A percentile compares a stretch with the other conserved stretches of the same genome.
Conservation (phyloP, 2,329 filamentous ascomycete species). For the Xylaria arbuscula region DNA sequence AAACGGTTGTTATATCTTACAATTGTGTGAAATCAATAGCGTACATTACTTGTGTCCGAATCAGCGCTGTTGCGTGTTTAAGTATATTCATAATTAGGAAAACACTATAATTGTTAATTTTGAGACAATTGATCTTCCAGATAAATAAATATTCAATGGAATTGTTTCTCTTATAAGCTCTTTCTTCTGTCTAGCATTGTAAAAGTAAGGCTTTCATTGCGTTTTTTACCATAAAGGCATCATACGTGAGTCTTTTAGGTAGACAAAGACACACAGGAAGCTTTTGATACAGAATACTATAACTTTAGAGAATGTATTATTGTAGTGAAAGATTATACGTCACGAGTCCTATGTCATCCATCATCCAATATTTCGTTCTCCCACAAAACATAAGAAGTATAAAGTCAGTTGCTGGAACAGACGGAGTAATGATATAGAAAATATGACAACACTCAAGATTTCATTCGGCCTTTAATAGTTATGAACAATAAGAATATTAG, state of each 20-base stretch:
- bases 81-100: neutral
- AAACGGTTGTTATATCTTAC: neutral
- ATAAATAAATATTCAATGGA: constrained; percentile 6
- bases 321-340: neutral
- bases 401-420: no score
- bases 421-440: no score
- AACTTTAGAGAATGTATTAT: neutral
- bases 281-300: neutral
- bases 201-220: neutral
- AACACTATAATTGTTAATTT: neutral
- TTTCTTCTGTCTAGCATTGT: neutral
- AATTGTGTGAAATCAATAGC: neutral
- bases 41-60: neutral
- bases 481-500: no score
- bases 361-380: neutral
- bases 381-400: neutral
- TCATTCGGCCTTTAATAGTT: no score
- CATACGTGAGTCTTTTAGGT: neutral
- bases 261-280: constrained; percentile 6
- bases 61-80: neutral
- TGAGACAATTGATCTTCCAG: neutral
- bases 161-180: neutral
- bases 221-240: neutral
- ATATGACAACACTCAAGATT: no score
- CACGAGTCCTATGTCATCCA: neutral